Base-by-base conservation (phyloP, 371 early-diverging fungal genomes). In the Apophysomyces trapeziformis region DNA sequence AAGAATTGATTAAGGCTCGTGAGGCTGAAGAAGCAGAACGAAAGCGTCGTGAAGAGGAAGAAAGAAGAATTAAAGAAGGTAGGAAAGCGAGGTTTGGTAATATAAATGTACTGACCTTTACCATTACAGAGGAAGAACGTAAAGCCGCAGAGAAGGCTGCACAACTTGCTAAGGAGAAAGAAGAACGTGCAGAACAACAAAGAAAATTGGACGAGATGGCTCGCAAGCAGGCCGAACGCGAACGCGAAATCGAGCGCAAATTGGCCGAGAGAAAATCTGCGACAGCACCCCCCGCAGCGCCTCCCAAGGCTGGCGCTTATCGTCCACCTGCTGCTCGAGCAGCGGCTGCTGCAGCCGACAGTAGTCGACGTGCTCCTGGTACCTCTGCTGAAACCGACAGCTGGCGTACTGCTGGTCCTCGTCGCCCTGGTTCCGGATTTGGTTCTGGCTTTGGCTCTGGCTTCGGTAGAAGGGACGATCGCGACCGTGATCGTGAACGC, bases 11-110 rank as follows among this genome's bases (percentile, higher is more conserved):
- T 9, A 61, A 64, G 50, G 44, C 67, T 7, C 75, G 73, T 41
- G 72, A 74, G 66, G 84, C 82, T 58, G 86, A 81, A 68, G 76
- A 81, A 61, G 82, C 71, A 65, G 77, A 73, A 44, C 76, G 76
- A 44, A 56, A 43, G 58, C 47, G 57, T 26, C 69, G 64, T 0
- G 82, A 75, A 67, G 85, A 80, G 67, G 76, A 72, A 62, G 83
- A 84, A 67, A 44, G 62, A 32, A 65, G 62, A 13, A 68, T 69
- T 50, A 70, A 72, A 50, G 80, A 80, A 67, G 71, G 61, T 62
- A 58, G 59, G 57, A 16, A 35, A 26, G 9, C 7, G 26, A 26
- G 32, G 32, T 35, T 37, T 60, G 4, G 7, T 36, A 12, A 7
- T 11, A 21, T 0, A 8, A 13, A 7, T 45, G 18, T 56, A 13